These are phyloP conservation scores for Tylopilus sp. DNA, from an alignment of 1,284 basidiomycete species.

Conservation along the genomic window DNA sequence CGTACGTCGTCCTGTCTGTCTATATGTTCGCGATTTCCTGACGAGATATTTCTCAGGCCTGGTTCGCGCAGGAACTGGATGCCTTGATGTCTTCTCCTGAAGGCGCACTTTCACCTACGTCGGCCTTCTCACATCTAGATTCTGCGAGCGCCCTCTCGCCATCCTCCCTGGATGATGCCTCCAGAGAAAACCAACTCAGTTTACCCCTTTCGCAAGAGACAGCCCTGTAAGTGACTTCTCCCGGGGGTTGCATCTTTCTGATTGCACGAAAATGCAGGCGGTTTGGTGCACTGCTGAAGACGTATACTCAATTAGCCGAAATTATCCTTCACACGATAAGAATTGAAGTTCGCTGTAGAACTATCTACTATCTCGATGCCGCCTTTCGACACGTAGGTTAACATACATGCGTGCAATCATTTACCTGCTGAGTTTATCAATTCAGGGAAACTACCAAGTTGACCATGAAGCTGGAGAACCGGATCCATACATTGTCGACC, in stretches of 20 bases:
- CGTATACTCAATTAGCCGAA: conserved; percentile 90
- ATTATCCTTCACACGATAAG: conserved; percentile 91
- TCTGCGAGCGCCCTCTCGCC: conserved; percentile 61
- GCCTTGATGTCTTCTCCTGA: conserved; percentile 73
- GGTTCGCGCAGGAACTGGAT: conserved; percentile 82
- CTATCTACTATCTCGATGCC: conserved; percentile 85
- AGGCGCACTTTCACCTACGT: conserved; percentile 62
- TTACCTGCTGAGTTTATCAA: conserved; percentile 11
- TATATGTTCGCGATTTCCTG: conserved; percentile 5
- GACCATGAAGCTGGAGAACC: conserved; percentile 90
- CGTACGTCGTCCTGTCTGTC: conserved; percentile 59
- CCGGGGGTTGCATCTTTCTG: not conserved
- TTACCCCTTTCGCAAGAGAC: conserved; percentile 90
- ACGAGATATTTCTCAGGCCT: conserved; percentile 66
- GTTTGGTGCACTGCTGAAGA: conserved; percentile 90
- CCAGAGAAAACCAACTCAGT: conserved; percentile 58
- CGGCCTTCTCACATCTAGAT: conserved; percentile 58
- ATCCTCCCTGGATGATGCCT: conserved; percentile 44
- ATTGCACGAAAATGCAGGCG: conserved; percentile 64
- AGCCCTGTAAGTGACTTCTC: conserved; percentile 74
- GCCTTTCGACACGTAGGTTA: conserved; percentile 77
- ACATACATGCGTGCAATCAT: conserved; percentile 3
- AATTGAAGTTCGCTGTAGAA: conserved; percentile 89
- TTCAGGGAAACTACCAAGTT: conserved; percentile 85
- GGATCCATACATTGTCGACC: conserved; percentile 89